These are phyloP conservation scores for Asterochloris sp. DNA, from an alignment of 139 green algal species.

Conservation along the genomic window DNA sequence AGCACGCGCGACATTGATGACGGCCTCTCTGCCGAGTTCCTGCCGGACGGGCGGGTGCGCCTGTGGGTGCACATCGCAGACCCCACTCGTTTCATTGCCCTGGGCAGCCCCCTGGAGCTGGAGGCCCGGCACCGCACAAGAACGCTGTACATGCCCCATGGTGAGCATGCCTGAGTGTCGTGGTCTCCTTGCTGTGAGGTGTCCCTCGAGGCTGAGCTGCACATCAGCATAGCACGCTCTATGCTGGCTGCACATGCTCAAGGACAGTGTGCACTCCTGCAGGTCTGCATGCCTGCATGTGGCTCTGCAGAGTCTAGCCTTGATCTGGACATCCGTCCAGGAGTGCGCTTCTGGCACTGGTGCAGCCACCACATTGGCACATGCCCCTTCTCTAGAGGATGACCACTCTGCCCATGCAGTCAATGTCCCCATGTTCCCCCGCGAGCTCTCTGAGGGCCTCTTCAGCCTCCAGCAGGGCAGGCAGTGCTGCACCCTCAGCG, in stretches of 20 bases:
- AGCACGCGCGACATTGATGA: constrained; percentile 85
- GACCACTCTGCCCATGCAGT: constrained; percentile 23
- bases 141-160: constrained; percentile 79
- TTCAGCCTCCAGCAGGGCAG: constrained; percentile 66
- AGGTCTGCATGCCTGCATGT: too few species aligned
- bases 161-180: background rate
- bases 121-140: constrained; percentile 54
- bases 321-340: too few species aligned
- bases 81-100: constrained; percentile 46
- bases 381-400: too few species aligned
- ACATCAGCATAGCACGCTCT: background rate
- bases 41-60: constrained; percentile 41
- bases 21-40: constrained; percentile 57
- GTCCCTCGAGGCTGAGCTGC: background rate
- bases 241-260: background rate
- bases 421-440: constrained; percentile 82
- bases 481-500: constrained; percentile 37
- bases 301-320: too few species aligned
- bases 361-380: too few species aligned
- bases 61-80: constrained; percentile 94
- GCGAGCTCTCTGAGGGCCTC: constrained; percentile 58
- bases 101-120: constrained; percentile 42
- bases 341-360: too few species aligned
- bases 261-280: too few species aligned
- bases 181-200: background rate